Percentiles rank a stretch among this genome's conserved stretches.
Evolutionary conservation across 441 rosid species (phyloP).

Genomic region (Populus hybrid): DNA sequence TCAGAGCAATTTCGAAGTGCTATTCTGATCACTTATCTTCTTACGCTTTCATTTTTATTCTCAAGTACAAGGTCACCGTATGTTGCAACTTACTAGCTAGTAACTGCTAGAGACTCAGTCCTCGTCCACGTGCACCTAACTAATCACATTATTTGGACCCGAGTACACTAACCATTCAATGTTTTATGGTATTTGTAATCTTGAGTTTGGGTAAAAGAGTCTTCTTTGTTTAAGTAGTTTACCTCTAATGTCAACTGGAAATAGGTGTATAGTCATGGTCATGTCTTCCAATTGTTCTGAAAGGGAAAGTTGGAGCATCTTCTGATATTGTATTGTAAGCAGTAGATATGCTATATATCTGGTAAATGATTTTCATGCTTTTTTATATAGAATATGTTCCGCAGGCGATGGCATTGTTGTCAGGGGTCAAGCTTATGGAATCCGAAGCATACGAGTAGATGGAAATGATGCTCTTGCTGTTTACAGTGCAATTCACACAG

Average conservation of each 20-base stretch:
- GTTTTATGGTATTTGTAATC: neutral
- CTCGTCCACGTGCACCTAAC: neutral
- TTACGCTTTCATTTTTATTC: neutral
- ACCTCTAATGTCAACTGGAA: too few species aligned
- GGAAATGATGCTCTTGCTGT: conserved; percentile 94
- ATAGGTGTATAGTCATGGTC: too few species aligned
- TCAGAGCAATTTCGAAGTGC: conserved; percentile 91
- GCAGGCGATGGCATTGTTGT: conserved; percentile 89
- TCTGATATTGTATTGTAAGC: too few species aligned
- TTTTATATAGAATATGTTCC: neutral
- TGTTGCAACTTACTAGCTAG: too few species aligned
- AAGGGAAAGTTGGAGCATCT: too few species aligned
- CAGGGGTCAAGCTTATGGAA: conserved; percentile 79
- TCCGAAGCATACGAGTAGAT: conserved; percentile 84
- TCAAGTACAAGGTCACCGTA: neutral
- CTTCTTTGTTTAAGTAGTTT: too few species aligned
- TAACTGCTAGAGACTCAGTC: too few species aligned
- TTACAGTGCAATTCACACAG: conserved; percentile 63
- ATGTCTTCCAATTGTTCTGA: too few species aligned
- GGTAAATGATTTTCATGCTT: too few species aligned
- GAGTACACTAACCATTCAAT: neutral
- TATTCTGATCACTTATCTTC: neutral
- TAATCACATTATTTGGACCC: neutral
- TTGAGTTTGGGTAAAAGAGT: too few species aligned
- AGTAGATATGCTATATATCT: too few species aligned